phyloP scores from a whole-genome alignment of 2,329 filamentous ascomycete species.

The Penicillium concentricum region DNA sequence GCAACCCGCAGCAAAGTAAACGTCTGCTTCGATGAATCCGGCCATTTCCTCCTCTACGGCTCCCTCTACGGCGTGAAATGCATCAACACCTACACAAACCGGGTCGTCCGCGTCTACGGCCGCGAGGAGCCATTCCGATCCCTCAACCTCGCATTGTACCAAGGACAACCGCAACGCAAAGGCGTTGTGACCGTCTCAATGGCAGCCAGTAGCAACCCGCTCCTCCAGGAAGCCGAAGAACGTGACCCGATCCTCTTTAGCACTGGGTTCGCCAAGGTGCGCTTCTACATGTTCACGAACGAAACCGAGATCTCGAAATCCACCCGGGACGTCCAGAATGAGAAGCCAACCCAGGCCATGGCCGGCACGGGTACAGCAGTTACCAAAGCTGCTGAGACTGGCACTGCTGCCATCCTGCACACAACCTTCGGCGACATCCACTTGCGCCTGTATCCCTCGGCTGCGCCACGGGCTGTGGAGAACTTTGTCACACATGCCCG shows the following conservation, averaged over 20 bases:
- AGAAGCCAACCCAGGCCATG: conserved; percentile 72
- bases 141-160: conserved; percentile 81
- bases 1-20: conserved; percentile 70
- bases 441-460: conserved; percentile 86
- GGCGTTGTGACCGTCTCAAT: conserved; percentile 91
- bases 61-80: conserved; percentile 92
- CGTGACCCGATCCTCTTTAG: conserved; percentile 84
- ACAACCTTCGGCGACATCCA: conserved; percentile 94
- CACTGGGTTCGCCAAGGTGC: conserved; percentile 80
- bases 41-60: conserved; percentile 91
- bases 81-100: conserved; percentile 92
- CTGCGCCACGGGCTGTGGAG: conserved; percentile 90
- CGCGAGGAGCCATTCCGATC: conserved; percentile 85
- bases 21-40: conserved; percentile 92
- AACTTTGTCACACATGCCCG: conserved; percentile 93
- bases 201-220: conserved; percentile 90
- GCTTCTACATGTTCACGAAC: conserved; percentile 98
- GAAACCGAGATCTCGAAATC: conserved; percentile 79
- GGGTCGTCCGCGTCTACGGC: conserved; percentile 84
- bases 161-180: conserved; percentile 93
- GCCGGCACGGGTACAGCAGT: conserved; percentile 46
- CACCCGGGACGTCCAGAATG: conserved; percentile 88
- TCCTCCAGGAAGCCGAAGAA: conserved; percentile 86
- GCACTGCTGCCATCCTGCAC: conserved; percentile 79
- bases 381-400: conserved; percentile 67